Conservation (phyloP, 805 yeast species). For the Candida jianshihensis region DNA sequence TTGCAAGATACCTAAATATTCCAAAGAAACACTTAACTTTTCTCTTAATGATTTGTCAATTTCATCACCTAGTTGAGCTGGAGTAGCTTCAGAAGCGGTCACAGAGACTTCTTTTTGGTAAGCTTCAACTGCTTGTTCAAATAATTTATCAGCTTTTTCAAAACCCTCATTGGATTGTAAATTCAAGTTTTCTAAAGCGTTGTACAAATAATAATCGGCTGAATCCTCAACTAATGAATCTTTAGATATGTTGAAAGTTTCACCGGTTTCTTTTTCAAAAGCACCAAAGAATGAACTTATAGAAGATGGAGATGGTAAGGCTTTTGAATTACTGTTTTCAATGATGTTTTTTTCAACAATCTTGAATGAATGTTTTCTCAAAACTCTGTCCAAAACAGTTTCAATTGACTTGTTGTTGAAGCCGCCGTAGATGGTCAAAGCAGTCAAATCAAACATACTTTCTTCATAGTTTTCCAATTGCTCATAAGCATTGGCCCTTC, state of each 20-base stretch:
- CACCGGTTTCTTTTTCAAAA: slow-evolving; percentile 50
- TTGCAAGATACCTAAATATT: slow-evolving; percentile 75
- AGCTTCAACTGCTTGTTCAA: slow-evolving; percentile 52
- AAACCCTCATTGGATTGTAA: slow-evolving; percentile 34
- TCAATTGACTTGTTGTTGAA: slow-evolving; percentile 74
- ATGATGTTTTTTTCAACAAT: slow-evolving; percentile 42
- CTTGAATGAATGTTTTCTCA: slow-evolving; percentile 72
- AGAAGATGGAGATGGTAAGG: slow-evolving; percentile 76
- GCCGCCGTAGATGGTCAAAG: slow-evolving; percentile 79
- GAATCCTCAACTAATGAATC: slow-evolving; percentile 32
- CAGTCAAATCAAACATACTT: slow-evolving; percentile 88
- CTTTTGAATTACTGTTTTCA: slow-evolving; percentile 20
- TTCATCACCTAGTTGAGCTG: slow-evolving; percentile 12
- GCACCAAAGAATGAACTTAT: slow-evolving; percentile 84
- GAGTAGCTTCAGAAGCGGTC: too few species aligned
- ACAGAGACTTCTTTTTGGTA: slow-evolving; percentile 25
- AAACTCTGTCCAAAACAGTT: slow-evolving; percentile 77
- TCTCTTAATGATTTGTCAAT: slow-evolving; percentile 22
- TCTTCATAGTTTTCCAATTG: slow-evolving; percentile 69
- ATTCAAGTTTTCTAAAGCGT: slow-evolving; percentile 54
- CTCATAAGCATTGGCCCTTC: slow-evolving; percentile 93
- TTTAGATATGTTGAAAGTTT: slow-evolving; percentile 41
- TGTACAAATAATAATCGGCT: slow-evolving; percentile 57
- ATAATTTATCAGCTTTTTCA: slow-evolving; percentile 29
- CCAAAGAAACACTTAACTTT: slow-evolving; percentile 65